Conservation (phyloP, 176 grass and related monocot species). For the Chloris gayana region DNA sequence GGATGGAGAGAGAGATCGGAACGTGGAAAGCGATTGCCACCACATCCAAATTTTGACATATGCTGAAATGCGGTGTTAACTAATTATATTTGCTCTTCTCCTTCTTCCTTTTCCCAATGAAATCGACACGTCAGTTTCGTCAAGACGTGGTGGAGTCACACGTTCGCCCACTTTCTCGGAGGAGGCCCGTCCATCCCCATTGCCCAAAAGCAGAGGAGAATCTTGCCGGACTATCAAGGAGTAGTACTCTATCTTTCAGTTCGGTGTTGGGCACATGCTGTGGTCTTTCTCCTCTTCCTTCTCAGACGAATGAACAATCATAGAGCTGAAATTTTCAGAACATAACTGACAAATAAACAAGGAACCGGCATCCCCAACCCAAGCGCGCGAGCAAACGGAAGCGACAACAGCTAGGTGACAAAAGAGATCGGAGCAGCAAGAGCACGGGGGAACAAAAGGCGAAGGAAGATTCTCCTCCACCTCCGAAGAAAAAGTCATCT, state of each 20-base stretch:
- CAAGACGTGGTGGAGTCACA: background rate
- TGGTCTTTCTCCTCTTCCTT: background rate
- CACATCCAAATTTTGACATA: too few relatives aligned
- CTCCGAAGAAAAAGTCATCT: background rate
- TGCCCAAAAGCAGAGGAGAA: background rate
- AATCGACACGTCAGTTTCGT: constrained; percentile 23
- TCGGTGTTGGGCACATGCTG: background rate
- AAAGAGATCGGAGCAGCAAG: background rate
- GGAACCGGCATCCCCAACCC: background rate
- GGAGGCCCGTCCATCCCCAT: background rate
- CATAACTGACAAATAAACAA: background rate
- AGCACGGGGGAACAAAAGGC: constrained; percentile 12
- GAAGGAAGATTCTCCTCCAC: background rate
- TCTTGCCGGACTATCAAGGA: too few relatives aligned
- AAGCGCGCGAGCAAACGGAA: background rate
- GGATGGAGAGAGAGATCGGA: background rate
- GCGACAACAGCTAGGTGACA: background rate
- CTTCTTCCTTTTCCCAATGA: background rate
- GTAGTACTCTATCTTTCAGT: background rate
- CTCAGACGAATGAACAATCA: background rate
- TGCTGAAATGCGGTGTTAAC: background rate
- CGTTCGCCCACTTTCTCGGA: background rate
- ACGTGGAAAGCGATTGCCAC: background rate
- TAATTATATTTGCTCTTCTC: background rate
- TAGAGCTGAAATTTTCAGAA: background rate